Base-by-base conservation (phyloP, 208 protist species). In the Naegleria gruberi region DNA sequence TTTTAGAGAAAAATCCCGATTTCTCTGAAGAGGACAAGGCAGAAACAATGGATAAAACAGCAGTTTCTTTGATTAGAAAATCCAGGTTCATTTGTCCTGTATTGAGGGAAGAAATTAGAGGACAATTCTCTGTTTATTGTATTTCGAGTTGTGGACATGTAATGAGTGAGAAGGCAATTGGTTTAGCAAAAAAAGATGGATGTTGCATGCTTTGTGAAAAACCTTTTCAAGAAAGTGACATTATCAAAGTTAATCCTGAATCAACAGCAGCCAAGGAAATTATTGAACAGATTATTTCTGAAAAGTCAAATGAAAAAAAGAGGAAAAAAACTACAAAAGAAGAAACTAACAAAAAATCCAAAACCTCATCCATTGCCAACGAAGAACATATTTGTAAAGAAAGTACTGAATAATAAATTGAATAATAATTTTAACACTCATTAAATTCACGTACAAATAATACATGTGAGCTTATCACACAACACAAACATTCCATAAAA, bases 181-280 rank as follows among this genome's bases (percentile, higher is more conserved):
- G 34, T 77, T 77, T 77, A n/a, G 65, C 65, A 7, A 83, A 44
- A 83, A 41, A 83, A 12, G 40, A 44, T 83, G 40, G n/a, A 10
- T 41, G 0, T 83, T 83, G n/a, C 44, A 83, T 83, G n/a, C 15
- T 83, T 6, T 83, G n/a, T 83, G n/a, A 83, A 83, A 82, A 82
- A 42, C 30, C 40, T 82, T 34, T 42, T 42, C 0, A 82, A 40
- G 40, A 82, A 3, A 19, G 10, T 23, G 74, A 82, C 30, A 23
- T 65, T 3, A 4, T 65, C 19, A 65, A 23, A 65, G 15, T 65
- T 10, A 65, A 65, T 65, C 51, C 51, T 10, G 51, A 65, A 19
- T 23, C 51, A 30, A 23, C 15, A 19, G 51, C 30, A 30, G 51
- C 51, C 15, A 65, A 65, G 15, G 19, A 65, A 65, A 30, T 65